A percentile compares a stretch with the other conserved stretches of the same genome.
Conservation (phyloP, 257 asterid genomes). For the Nicotiana otophora region DNA sequence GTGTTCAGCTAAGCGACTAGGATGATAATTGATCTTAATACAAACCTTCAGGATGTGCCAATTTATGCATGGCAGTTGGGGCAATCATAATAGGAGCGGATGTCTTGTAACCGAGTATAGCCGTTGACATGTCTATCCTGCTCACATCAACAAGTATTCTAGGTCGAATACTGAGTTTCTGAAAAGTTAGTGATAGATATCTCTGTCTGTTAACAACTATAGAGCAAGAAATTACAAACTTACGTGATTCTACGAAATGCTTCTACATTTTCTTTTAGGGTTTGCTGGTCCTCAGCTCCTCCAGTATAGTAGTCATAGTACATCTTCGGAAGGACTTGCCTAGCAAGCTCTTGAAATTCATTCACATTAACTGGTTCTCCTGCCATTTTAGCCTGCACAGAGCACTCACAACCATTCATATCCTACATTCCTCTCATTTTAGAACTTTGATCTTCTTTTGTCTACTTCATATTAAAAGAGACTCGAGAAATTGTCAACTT, state of each 20-base stretch:
- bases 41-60: constrained; percentile 56
- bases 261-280: constrained; percentile 44
- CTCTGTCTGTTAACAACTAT: not conserved
- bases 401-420: not conserved
- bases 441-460: not conserved
- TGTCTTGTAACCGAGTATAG: constrained; percentile 44
- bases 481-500: not conserved
- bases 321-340: constrained; percentile 61
- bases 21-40: not conserved
- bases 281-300: constrained; percentile 66
- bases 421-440: not conserved
- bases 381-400: constrained; percentile 32
- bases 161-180: constrained; percentile 37
- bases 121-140: constrained; percentile 44
- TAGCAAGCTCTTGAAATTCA: constrained; percentile 54
- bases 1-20: not conserved
- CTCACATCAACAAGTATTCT: constrained; percentile 57
- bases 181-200: not conserved
- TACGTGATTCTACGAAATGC: constrained; percentile 48
- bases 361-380: constrained; percentile 36
- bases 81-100: constrained; percentile 57
- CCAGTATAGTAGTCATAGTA: constrained; percentile 50
- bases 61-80: constrained; percentile 46
- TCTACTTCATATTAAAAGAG: not conserved
- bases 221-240: constrained; percentile 1